These are phyloP conservation scores for Bothriochloa decipiens DNA, from an alignment of 176 grass and related monocot genomes.

Conservation along the genomic window DNA sequence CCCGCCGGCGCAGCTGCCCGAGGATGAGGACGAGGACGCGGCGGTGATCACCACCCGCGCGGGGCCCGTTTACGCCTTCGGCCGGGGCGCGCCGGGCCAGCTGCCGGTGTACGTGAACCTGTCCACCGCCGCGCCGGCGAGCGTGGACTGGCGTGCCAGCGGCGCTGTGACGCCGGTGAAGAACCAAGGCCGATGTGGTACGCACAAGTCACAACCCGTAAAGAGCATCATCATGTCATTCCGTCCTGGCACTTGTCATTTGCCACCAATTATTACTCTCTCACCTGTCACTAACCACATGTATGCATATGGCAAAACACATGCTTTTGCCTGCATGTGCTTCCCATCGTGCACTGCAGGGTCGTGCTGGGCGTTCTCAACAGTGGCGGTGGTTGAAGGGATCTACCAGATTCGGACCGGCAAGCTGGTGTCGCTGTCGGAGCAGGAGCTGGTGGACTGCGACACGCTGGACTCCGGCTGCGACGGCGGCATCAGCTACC, in stretches of 20 bases:
- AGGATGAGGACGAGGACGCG: background rate
- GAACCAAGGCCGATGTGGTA: slow-evolving; percentile 53
- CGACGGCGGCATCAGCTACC: slow-evolving; percentile 56
- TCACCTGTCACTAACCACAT: background rate
- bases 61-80: slow-evolving; percentile 5
- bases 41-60: slow-evolving; percentile 47
- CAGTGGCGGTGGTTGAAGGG: slow-evolving; percentile 56
- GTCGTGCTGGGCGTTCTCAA: slow-evolving; percentile 75
- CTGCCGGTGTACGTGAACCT: slow-evolving; percentile 32
- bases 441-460: slow-evolving; percentile 82
- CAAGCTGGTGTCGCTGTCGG: slow-evolving; percentile 58
- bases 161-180: slow-evolving; percentile 60
- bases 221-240: background rate
- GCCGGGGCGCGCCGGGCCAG: background rate
- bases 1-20: background rate
- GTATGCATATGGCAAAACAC: slow-evolving; percentile 6
- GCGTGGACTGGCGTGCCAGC: slow-evolving; percentile 46
- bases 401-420: slow-evolving; percentile 62
- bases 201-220: background rate
- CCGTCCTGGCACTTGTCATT: background rate
- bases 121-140: slow-evolving; percentile 37
- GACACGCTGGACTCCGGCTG: slow-evolving; percentile 56
- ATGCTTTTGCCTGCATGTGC: background rate
- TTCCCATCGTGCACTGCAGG: slow-evolving; percentile 17
- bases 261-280: background rate